These are phyloP conservation scores for Paramecium bursaria DNA, from an alignment of 73 alveolate genomes.

Conservation along the genomic window DNA sequence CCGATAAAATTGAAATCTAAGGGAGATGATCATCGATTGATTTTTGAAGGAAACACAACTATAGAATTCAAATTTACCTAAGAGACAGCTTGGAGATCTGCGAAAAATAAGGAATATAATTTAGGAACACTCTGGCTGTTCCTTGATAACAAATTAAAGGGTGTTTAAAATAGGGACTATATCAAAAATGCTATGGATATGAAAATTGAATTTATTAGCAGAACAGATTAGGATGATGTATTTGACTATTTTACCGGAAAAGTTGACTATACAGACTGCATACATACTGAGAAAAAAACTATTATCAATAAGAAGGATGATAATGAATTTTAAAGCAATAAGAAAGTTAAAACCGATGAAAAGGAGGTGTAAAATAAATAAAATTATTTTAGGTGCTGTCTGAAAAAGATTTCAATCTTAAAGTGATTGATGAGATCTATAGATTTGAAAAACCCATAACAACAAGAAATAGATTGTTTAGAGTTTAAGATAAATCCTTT, in stretches of 20 bases:
- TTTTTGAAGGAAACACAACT: constrained; percentile 14
- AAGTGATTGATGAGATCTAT: constrained; percentile 40
- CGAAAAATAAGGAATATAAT: constrained; percentile 12
- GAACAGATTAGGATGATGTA: constrained; percentile 12
- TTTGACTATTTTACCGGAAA: constrained; percentile 45
- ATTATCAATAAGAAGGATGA: background rate
- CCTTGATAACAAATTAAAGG: constrained; percentile 4
- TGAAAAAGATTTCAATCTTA: constrained; percentile 40
- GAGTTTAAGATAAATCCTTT: constrained; percentile 49
- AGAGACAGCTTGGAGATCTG: constrained; percentile 56
- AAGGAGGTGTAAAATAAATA: background rate
- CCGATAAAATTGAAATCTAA: background rate
- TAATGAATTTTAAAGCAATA: background rate
- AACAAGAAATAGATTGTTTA: constrained; percentile 56
- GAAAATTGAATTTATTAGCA: background rate
- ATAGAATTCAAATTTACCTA: constrained; percentile 15
- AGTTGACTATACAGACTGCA: constrained; percentile 50
- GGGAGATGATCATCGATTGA: constrained; percentile 22
- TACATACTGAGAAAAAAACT: constrained; percentile 41
- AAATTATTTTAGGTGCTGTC: background rate
- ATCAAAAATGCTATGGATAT: background rate
- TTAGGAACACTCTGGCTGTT: constrained; percentile 29
- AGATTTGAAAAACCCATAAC: constrained; percentile 61
- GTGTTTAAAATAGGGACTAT: constrained; percentile 17
- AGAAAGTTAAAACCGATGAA: constrained; percentile 13